Base-by-base conservation (phyloP, 2,329 filamentous ascomycete genomes). In the Macrophomina tecta region DNA sequence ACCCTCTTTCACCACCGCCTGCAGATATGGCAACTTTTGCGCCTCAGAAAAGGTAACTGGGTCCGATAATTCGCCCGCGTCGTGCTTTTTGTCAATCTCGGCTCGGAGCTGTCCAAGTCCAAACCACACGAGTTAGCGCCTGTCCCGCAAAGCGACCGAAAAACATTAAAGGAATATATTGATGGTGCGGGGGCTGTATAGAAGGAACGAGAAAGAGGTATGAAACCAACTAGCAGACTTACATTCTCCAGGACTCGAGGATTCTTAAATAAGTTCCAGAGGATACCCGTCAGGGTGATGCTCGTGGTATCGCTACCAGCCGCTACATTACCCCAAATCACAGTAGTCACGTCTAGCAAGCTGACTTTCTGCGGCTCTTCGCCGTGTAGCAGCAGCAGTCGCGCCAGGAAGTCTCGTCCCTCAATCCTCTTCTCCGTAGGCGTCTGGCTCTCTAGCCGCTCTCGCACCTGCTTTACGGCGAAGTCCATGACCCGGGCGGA, bases 241-340 rank as follows among this genome's bases (percentile, higher is more conserved):
- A 18, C 18, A 18, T 18, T 18, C 18, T 18, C 18, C 18, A 18
- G 18, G 18, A 18, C 18, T 0, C 67, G 51, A 0, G 77, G 76
- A 45, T 77, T 74, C 46, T 77, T 79, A 4, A 83, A 64, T 1
- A 86, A 73, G 67, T 82, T 69, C 67, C 82, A 84, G 38, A 86
- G 70, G 4, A 83, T 76, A 2, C 79, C 74, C 0, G 78, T 78
- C 0, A 87, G 76, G 2, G 78, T 81, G 51, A 85, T 82, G 1
- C 82, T 79, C 0, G 84, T 87, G 0, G 85, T 86, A 68, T 79
- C 80, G 2, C 71, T 76, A 2, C 78, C 80, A 2, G 78, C 79
- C 14, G 66, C 72, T 16, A 83, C 72, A 60, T 82, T 83, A 1
- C 69, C 69, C 4, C 73, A 46, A 51, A 73, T 74, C 0, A 70